Conservation (phyloP, 106 monocot genomes). For the Allium fistulosum region DNA sequence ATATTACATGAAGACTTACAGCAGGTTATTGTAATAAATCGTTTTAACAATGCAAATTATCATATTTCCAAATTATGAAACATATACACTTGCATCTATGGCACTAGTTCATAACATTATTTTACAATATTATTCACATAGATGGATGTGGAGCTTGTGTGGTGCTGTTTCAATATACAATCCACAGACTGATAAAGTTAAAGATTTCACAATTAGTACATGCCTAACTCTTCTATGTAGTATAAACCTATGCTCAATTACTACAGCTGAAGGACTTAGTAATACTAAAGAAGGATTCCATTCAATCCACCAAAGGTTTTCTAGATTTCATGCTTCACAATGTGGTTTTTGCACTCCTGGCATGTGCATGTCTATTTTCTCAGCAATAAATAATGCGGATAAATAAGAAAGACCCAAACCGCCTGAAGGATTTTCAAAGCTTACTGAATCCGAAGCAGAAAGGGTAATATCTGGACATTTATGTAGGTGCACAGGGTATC, state of each 20-base stretch:
- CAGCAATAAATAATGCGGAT: conserved; percentile 52
- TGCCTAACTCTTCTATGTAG: conserved; percentile 63
- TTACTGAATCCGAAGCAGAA: conserved; percentile 5
- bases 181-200: conserved; percentile 26
- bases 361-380: conserved; percentile 18
- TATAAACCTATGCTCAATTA: conserved; percentile 32
- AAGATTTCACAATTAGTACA: conserved; percentile 10
- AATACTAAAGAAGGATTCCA: too few relatives aligned
- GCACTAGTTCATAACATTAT: too few relatives aligned
- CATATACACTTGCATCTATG: too few relatives aligned
- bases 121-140: conserved; percentile 3
- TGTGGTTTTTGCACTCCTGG: conserved; percentile 94
- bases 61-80: too few relatives aligned
- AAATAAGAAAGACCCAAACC: conserved; percentile 12
- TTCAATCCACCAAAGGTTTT: conserved; percentile 55
- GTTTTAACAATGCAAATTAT: too few relatives aligned
- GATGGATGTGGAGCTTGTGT: conserved; percentile 95
- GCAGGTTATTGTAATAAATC: too few relatives aligned
- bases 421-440: not conserved
- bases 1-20: too few relatives aligned
- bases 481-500: conserved; percentile 14
- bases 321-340: conserved; percentile 86
- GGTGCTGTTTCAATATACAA: conserved; percentile 63
- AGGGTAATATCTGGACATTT: conserved; percentile 9
- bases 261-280: too few relatives aligned